Evolutionary conservation across 768 basidiomycete species (phyloP).

Genomic region (Crepidotus variabilis): DNA sequence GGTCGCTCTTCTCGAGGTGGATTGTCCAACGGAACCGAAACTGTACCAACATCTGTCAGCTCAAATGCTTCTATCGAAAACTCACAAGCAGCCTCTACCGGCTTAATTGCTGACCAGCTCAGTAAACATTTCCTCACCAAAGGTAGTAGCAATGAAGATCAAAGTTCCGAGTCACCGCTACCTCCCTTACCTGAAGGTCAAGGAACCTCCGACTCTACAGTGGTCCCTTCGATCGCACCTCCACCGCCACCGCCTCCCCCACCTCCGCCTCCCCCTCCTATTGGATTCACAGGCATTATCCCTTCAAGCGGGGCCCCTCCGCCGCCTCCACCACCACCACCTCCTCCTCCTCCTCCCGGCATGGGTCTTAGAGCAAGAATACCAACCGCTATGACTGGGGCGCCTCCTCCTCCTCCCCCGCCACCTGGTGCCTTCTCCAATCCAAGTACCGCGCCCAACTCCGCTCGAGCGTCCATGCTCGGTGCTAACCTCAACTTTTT

Average conservation of each 20-base stretch:
- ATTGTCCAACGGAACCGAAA: constrained; percentile 44
- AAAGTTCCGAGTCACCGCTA: not conserved
- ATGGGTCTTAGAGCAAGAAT: constrained; percentile 15
- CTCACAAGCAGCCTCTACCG: constrained; percentile 32
- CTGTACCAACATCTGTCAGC: constrained; percentile 51
- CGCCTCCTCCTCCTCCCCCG: constrained; percentile 35
- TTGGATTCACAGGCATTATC: constrained; percentile 18
- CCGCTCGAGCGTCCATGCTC: constrained; percentile 57
- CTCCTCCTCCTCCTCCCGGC: constrained; percentile 24
- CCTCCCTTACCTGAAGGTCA: not conserved
- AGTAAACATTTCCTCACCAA: constrained; percentile 51
- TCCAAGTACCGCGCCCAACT: constrained; percentile 36
- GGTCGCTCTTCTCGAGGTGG: constrained; percentile 41
- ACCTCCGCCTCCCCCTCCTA: constrained; percentile 30
- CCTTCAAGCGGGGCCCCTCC: constrained; percentile 14
- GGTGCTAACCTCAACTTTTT: constrained; percentile 55
- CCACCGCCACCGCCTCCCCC: constrained; percentile 19
- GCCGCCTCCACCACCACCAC: constrained; percentile 35
- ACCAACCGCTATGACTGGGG: constrained; percentile 22
- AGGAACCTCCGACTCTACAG: constrained; percentile 9
- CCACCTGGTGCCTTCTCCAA: constrained; percentile 23
- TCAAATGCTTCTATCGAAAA: constrained; percentile 40
- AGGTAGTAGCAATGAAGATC: constrained; percentile 32
- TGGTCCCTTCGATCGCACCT: constrained; percentile 24
- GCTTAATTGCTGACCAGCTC: constrained; percentile 60